Percentiles rank a stretch among this genome's conserved stretches.
phyloP scores from a whole-genome alignment of 805 yeast species.

The Ogataea parapolymorpha region DNA sequence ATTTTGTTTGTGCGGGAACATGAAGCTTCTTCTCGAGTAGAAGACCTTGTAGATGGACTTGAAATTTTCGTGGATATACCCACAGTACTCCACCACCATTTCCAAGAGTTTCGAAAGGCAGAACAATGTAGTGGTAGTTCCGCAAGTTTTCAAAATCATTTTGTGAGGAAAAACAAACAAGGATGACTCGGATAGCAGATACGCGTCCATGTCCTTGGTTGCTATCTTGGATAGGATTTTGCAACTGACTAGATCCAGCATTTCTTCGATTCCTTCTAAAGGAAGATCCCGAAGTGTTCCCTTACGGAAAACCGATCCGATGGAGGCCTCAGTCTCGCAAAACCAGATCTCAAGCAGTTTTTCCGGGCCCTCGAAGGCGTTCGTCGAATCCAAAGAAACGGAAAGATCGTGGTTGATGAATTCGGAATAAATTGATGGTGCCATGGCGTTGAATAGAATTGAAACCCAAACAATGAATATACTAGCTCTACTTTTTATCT shows the following conservation, averaged over 20 bases:
- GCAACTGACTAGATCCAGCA: constrained; percentile 82
- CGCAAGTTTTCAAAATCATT: constrained; percentile 88
- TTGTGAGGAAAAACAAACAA: constrained; percentile 86
- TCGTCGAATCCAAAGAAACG: constrained; percentile 76
- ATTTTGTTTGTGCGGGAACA: constrained; percentile 85
- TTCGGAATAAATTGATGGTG: constrained; percentile 20
- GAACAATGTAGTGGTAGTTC: constrained; percentile 86
- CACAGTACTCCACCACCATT: constrained; percentile 40
- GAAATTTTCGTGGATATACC: constrained; percentile 35
- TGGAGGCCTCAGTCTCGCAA: constrained; percentile 42
- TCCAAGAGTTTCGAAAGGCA: constrained; percentile 68
- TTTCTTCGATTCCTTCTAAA: constrained; percentile 60
- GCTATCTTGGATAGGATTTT: constrained; percentile 80
- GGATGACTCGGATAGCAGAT: constrained; percentile 83
- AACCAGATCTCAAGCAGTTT: constrained; percentile 90
- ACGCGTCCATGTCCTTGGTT: constrained; percentile 68
- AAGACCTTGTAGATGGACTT: constrained; percentile 59
- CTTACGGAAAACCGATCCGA: constrained; percentile 15
- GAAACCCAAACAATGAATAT: constrained; percentile 21
- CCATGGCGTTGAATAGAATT: constrained; percentile 7
- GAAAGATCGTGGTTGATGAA: constrained; percentile 76
- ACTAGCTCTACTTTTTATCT: constrained; percentile 24
- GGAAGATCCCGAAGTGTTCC: constrained; percentile 59
- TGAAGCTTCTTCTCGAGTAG: constrained; percentile 86
- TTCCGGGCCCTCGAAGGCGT: constrained; percentile 97